A percentile compares a stretch with the other conserved stretches of the same genome.
Evolutionary conservation across 192 early-diverging fungal species (phyloP).

Genomic region (Coemansia sp.): DNA sequence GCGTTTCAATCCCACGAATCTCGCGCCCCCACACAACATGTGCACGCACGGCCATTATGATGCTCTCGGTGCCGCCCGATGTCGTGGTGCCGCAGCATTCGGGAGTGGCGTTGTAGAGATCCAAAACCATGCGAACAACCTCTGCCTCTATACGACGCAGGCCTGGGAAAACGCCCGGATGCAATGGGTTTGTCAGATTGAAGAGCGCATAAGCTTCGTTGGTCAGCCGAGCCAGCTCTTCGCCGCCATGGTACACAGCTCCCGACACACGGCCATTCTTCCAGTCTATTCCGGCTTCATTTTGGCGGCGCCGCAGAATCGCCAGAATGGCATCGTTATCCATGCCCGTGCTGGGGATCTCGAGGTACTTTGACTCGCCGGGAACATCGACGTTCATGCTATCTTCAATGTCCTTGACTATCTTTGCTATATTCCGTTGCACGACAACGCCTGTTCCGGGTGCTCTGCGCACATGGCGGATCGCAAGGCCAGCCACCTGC

Average conservation of each 20-base stretch:
- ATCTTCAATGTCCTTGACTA: constrained; percentile 74
- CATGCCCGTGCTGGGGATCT: constrained; percentile 66
- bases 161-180: constrained; percentile 94
- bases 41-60: constrained; percentile 92
- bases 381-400: constrained; percentile 64
- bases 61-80: constrained; percentile 90
- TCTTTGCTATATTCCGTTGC: constrained; percentile 73
- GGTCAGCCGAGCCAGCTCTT: constrained; percentile 67
- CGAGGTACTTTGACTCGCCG: constrained; percentile 59
- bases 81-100: constrained; percentile 84
- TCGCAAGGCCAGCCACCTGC: constrained; percentile 17
- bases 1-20: constrained; percentile 74
- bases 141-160: constrained; percentile 96
- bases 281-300: constrained; percentile 71
- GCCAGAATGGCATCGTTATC: constrained; percentile 57
- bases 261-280: constrained; percentile 82
- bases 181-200: constrained; percentile 82
- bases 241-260: constrained; percentile 90
- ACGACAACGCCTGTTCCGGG: constrained; percentile 62
- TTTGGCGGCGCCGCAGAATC: constrained; percentile 58
- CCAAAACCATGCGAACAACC: constrained; percentile 84
- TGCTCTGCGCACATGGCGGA: constrained; percentile 34
- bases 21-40: constrained; percentile 84
- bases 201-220: constrained; percentile 83
- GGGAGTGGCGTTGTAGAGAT: constrained; percentile 75